phyloP scores from a whole-genome alignment of 148 eudicot species.

The Rhododendron molle region DNA sequence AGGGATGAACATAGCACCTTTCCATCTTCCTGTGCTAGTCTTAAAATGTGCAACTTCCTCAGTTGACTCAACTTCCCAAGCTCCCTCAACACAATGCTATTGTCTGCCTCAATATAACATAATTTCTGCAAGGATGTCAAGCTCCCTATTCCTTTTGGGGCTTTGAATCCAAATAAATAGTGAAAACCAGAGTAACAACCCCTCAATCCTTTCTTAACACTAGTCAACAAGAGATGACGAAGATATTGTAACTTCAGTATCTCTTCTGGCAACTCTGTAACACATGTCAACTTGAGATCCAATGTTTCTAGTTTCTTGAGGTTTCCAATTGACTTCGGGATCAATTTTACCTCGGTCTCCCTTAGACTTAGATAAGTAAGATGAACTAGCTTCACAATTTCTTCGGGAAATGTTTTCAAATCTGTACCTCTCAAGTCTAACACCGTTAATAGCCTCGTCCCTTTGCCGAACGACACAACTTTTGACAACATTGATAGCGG shows the following conservation, averaged over 20 bases:
- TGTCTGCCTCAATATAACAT: no score
- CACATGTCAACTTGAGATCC: no score
- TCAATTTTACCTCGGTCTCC: neutral
- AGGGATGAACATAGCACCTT: neutral
- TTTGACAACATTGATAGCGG: neutral
- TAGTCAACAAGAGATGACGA: neutral
- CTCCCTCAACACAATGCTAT: no score
- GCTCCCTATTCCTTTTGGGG: neutral
- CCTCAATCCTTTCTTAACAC: neutral
- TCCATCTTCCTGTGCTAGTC: neutral
- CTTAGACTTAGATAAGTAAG: conserved; percentile 3
- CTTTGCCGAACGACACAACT: no score
- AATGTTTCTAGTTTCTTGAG: no score
- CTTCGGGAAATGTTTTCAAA: neutral
- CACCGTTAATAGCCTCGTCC: no score
- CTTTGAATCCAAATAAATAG: neutral
- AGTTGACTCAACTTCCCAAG: conserved; percentile 9
- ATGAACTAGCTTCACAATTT: neutral
- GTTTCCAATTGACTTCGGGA: neutral
- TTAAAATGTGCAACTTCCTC: neutral
- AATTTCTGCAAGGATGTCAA: neutral
- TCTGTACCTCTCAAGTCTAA: neutral
- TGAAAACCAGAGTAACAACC: neutral
- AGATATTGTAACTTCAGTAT: no score
- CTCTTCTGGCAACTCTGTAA: no score